These are phyloP conservation scores for Chondrus crispus DNA, from an alignment of 23 red algal genomes.

Conservation along the genomic window DNA sequence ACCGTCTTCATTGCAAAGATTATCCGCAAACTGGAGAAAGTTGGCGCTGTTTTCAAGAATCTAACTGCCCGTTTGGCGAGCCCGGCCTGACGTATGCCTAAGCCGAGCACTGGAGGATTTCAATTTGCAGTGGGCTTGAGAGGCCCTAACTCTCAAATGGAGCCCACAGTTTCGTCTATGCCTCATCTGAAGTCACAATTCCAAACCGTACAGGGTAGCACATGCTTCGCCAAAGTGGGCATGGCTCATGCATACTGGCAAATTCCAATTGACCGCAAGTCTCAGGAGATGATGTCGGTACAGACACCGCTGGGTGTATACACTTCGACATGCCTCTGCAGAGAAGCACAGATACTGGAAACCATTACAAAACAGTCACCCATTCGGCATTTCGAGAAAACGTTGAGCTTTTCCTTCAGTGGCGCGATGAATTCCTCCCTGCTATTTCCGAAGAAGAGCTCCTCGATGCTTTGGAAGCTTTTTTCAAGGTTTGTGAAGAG, in stretches of 20 bases:
- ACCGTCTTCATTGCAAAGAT: neutral
- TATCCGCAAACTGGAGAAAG: neutral
- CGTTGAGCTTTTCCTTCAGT: neutral
- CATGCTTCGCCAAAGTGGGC: neutral
- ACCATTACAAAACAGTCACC: slow-evolving; percentile 1
- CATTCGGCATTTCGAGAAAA: neutral
- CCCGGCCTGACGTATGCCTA: neutral
- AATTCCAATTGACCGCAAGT: neutral
- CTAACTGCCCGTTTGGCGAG: neutral
- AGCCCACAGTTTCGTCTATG: neutral
- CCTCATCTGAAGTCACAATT: neutral
- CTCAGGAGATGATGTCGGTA: neutral
- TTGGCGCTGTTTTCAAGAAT: neutral
- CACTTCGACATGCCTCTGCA: neutral
- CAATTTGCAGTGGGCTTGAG: neutral
- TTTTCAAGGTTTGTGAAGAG: neutral
- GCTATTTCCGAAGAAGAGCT: neutral
- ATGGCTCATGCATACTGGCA: slow-evolving; percentile 11
- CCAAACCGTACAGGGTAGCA: neutral
- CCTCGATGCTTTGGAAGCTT: neutral
- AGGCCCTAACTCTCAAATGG: neutral
- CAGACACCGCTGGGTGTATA: neutral
- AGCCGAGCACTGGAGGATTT: neutral
- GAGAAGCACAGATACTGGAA: neutral
- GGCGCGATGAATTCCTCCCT: neutral